Evolutionary conservation across 148 eudicot genomes (phyloP), one percentile per base, ranked within the genome.

Genomic region (Heliamphora exappendiculata): DNA sequence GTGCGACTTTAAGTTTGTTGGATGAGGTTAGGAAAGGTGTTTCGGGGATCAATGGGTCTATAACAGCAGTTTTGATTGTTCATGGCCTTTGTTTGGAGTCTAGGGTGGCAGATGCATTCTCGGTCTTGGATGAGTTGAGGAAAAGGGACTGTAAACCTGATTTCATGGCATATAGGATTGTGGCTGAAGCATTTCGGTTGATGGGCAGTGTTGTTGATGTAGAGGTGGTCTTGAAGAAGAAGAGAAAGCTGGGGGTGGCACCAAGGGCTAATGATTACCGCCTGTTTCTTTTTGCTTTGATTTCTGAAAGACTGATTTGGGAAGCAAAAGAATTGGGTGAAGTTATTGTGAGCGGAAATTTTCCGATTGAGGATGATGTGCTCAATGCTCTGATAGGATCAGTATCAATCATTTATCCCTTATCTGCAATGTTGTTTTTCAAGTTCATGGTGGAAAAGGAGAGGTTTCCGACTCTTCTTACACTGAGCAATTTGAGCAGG

Each of bases 201-300:
- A 85, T 74, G 51, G 90, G 97, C 5, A 79, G 80, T 81, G 84
- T 86, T 33, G 87, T 83, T 66, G 91, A 92, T 68, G 91, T 89
- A 50, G 89, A 85, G 75, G 62, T 57, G 60, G 86, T 87, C 50
- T 85, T 94, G 78, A 94, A 94, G 85, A 89, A 77, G 87, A 94
- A 92, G 81, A 85, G 98, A 47, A 94, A 92, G 81, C 77, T 92
- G 22, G 97, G 98, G 73, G 97, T 94, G 20, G 96, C 97, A 2
- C 97, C 97, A 5, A 82, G 98, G 76, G 72, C 84, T 33, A 73
- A 45, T 71, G 93, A 88, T 62, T 94, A 94, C 63, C 75, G 82
- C 47, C 85, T 87, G 26, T 86, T 90, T 74, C 81, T 94, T 54
- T 82, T 84, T 64, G 59, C 62, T 63, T 84, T 92, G 86, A 82